Evolutionary conservation across 805 yeast genomes (phyloP).

Genomic region (Yarrowia osloensis): DNA sequence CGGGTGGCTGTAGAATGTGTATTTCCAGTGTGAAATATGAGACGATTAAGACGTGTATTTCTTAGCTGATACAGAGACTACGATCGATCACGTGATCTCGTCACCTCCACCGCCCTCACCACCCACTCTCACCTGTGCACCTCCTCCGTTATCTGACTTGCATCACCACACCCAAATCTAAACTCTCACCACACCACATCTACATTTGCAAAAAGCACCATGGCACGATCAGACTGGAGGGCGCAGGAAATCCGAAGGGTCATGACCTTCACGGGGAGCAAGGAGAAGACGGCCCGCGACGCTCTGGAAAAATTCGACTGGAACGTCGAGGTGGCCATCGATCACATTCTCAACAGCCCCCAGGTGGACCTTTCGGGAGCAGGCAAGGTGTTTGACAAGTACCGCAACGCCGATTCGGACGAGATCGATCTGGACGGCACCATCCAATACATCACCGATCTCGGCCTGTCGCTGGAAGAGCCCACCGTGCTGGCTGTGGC

Average conservation of each 20-base stretch:
- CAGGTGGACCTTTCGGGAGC: conserved; percentile 27
- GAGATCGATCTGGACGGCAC: conserved; percentile 80
- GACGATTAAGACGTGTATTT: too few relatives aligned
- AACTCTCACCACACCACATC: background rate
- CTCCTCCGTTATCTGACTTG: background rate
- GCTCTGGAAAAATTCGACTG: conserved; percentile 39
- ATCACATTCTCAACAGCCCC: conserved; percentile 7
- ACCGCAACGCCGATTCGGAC: conserved; percentile 38
- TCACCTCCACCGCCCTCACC: too few relatives aligned
- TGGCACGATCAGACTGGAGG: conserved; percentile 31
- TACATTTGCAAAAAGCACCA: background rate
- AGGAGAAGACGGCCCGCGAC: conserved; percentile 32
- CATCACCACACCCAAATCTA: background rate
- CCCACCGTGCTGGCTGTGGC: conserved; percentile 69
- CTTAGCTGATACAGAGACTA: too few relatives aligned
- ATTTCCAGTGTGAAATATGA: too few relatives aligned
- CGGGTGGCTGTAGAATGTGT: too few relatives aligned
- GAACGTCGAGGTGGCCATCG: conserved; percentile 40
- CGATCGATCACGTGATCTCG: too few relatives aligned
- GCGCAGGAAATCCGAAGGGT: conserved; percentile 33
- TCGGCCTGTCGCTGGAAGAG: conserved; percentile 75
- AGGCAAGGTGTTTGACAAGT: conserved; percentile 36
- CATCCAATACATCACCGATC: conserved; percentile 61
- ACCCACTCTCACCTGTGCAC: too few relatives aligned
- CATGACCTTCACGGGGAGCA: conserved; percentile 33